These are phyloP conservation scores for Solanum hybrid DNA, from an alignment of 305 asterid species.

Conservation along the genomic window DNA sequence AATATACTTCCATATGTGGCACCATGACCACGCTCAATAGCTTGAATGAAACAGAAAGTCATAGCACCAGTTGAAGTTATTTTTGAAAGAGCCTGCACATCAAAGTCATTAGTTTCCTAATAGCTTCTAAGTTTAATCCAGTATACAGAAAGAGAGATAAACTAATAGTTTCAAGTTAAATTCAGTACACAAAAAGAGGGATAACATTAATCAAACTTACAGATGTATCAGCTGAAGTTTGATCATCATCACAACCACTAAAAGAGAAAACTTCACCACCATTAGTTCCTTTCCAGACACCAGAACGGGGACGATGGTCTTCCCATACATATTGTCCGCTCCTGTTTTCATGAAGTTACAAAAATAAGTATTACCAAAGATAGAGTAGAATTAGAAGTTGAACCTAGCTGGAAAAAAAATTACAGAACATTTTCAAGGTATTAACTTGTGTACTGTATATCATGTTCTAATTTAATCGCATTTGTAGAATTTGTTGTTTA, in stretches of 20 bases:
- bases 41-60: conserved; percentile 94
- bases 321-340: conserved; percentile 84
- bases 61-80: conserved; percentile 94
- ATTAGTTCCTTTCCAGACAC: conserved; percentile 78
- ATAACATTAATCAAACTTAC: conserved; percentile 30
- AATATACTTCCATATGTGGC: conserved; percentile 67
- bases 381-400: not conserved
- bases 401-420: not conserved
- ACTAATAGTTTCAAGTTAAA: not conserved
- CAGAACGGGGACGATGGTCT: conserved; percentile 95
- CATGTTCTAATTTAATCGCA: not conserved
- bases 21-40: conserved; percentile 77
- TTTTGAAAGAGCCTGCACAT: conserved; percentile 66
- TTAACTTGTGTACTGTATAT: not conserved
- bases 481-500: not conserved
- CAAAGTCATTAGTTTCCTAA: not conserved
- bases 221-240: conserved; percentile 93
- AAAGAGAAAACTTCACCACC: conserved; percentile 92
- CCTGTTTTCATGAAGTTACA: conserved; percentile 28
- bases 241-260: conserved; percentile 93
- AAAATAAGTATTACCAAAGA: not conserved
- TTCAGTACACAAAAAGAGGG: not conserved
- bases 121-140: not conserved
- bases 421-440: not conserved
- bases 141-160: not conserved